These are phyloP conservation scores for Populus alba DNA, from an alignment of 345 rosid genomes.

Conservation along the genomic window DNA sequence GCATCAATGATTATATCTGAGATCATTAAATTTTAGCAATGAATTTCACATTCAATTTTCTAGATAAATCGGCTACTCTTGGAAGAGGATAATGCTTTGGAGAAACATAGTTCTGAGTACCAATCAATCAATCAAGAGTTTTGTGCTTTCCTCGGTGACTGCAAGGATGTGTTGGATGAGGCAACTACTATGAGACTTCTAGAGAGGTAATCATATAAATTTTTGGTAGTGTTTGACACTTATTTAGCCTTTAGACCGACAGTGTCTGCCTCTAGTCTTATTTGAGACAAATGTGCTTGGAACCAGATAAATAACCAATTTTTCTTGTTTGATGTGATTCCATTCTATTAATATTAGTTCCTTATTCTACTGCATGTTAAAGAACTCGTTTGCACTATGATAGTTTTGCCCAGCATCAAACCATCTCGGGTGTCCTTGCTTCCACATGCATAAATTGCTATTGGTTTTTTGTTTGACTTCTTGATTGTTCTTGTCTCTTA, in stretches of 20 bases:
- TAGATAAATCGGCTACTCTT: constrained; percentile 89
- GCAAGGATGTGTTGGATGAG: constrained; percentile 96
- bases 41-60: constrained; percentile 1
- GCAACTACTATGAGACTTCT: constrained; percentile 95
- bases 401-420: neutral
- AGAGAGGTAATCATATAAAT: constrained; percentile 59
- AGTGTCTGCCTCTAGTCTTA: neutral
- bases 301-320: too few species aligned
- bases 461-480: neutral
- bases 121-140: constrained; percentile 81
- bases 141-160: constrained; percentile 91
- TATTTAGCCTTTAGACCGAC: too few species aligned
- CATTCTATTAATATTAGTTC: neutral
- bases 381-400: neutral
- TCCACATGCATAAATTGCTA: neutral
- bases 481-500: neutral
- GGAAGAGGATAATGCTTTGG: constrained; percentile 89
- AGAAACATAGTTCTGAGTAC: constrained; percentile 75
- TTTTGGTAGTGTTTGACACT: neutral
- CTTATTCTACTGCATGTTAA: neutral
- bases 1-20: neutral
- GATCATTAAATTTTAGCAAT: neutral
- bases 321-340: neutral
- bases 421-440: neutral
- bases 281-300: neutral